These are phyloP conservation scores for Claviceps africana DNA, from an alignment of 2,329 filamentous ascomycete species.

Conservation along the genomic window DNA sequence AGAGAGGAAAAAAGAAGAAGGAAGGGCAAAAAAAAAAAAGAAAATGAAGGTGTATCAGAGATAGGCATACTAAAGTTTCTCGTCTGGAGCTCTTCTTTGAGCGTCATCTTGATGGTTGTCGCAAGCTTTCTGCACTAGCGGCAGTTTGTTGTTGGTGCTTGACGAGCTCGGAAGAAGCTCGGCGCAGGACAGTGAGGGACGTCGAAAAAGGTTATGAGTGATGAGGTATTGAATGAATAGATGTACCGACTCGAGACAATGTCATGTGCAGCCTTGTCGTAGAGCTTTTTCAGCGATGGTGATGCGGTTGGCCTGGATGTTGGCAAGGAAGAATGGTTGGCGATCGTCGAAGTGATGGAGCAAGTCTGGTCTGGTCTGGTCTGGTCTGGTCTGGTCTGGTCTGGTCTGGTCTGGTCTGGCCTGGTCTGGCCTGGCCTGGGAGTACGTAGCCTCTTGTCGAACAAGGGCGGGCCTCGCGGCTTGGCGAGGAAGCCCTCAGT, in stretches of 20 bases:
- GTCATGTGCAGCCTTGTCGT: conserved; percentile 1
- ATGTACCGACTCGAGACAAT: background rate
- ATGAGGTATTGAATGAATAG: background rate
- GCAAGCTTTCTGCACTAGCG: conserved; percentile 2
- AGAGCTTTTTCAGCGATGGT: conserved; percentile 7
- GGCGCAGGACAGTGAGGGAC: background rate
- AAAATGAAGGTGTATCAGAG: background rate
- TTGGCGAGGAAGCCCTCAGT: background rate
- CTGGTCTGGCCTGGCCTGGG: no score
- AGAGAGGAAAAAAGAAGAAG: background rate
- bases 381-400: no score
- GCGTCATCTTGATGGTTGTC: conserved; percentile 42
- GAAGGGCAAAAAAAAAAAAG: background rate
- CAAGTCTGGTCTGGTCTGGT: no score
- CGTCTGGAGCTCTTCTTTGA: conserved; percentile 58
- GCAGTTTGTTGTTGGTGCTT: background rate
- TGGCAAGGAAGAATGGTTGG: conserved; percentile 6
- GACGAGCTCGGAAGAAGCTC: background rate
- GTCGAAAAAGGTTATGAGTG: background rate
- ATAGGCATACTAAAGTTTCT: conserved; percentile 55
- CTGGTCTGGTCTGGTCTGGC: no score
- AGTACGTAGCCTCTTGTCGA: conserved; percentile 19
- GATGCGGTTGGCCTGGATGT: conserved; percentile 10
- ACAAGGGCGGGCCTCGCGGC: conserved; percentile 5
- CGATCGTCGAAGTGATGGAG: no score